Evolutionary conservation across 2,329 filamentous ascomycete species (phyloP), one percentile per base, ranked within the genome.

Genomic region (Lithohypha guttulata): DNA sequence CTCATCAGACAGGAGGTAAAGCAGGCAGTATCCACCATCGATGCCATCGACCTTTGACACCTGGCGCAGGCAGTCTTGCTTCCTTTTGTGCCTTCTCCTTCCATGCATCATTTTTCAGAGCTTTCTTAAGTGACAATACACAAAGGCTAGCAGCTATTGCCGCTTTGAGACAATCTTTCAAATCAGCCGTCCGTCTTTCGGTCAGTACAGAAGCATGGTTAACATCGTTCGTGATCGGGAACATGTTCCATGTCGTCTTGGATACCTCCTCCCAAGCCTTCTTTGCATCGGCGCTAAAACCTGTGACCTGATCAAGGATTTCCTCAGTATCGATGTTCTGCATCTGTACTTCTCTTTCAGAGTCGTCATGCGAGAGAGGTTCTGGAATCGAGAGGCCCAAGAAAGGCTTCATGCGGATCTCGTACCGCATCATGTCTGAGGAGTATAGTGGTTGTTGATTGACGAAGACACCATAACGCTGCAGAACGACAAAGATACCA

Each of bases 361-460:
- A 84, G 10, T 77, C 72, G 5, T 75, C 72, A 45, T 74, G 81
- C 0, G 72, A 62, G 0, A 82, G 77, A 9, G 84, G 66, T 43
- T 76, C 71, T 0, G 84, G 82, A 2, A 84, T 67, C 7, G 73
- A 70, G 41, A 93, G 71, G 6, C 65, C 57, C 1, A 79, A 66
- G 53, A 93, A 94, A 0, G 85, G 84, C 52, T 81, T 83, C 84
- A 93, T 91, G 42, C 87, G 81, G 7, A 93, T 63, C 49, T 91
- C 81, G 57, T 91, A 87, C 9, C 84, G 77, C 3, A 86, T 63
- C 21, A 68, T 60, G 42, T 81, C 73, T 11, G 71, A 73, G 41
- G 77, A 75, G 55, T 86, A 93, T 60, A 50, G 85, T 49, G 44
- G 77, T 54, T 18, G 58, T 2, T 60, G 60, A 14, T 10, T 3